phyloP scores from a whole-genome alignment of 148 eudicot species.

The Heliosperma pusillum region DNA sequence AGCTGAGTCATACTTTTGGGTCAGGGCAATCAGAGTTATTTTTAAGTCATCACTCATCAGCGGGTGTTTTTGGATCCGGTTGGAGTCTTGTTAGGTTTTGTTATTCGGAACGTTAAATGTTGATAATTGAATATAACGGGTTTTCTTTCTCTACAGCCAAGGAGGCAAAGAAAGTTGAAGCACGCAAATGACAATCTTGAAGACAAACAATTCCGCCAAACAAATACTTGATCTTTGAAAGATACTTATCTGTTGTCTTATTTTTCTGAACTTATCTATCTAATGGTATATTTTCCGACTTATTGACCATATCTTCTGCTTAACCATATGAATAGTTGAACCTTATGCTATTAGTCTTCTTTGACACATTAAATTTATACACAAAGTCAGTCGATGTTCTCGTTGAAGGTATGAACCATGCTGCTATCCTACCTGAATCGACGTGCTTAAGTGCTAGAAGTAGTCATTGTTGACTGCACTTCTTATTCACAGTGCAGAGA shows the following conservation, averaged over 20 bases:
- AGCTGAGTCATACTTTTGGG: too few species aligned
- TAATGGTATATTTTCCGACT: slow-evolving; percentile 12
- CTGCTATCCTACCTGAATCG: background rate
- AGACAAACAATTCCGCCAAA: slow-evolving; percentile 8
- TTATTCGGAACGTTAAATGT: too few species aligned
- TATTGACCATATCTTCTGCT: slow-evolving; percentile 14
- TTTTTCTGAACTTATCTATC: slow-evolving; percentile 3
- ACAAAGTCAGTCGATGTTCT: background rate
- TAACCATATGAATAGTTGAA: slow-evolving; percentile 13
- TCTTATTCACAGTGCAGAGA: too few species aligned
- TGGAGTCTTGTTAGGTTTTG: too few species aligned
- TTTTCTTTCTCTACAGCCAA: slow-evolving; percentile 54
- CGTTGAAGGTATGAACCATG: background rate
- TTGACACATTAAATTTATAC: background rate
- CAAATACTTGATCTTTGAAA: slow-evolving; percentile 3
- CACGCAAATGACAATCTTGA: slow-evolving; percentile 53
- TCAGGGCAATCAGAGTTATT: too few species aligned
- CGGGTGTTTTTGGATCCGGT: too few species aligned
- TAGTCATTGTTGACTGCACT: too few species aligned
- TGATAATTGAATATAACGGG: background rate
- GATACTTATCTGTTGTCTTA: slow-evolving; percentile 6
- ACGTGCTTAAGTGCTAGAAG: background rate
- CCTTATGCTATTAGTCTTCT: background rate
- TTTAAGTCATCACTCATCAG: too few species aligned
- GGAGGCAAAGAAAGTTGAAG: slow-evolving; percentile 87